Percentiles rank a stretch among this genome's conserved stretches.
phyloP scores from a whole-genome alignment of 1,284 basidiomycete species.

The Naganishia liquefaciens region DNA sequence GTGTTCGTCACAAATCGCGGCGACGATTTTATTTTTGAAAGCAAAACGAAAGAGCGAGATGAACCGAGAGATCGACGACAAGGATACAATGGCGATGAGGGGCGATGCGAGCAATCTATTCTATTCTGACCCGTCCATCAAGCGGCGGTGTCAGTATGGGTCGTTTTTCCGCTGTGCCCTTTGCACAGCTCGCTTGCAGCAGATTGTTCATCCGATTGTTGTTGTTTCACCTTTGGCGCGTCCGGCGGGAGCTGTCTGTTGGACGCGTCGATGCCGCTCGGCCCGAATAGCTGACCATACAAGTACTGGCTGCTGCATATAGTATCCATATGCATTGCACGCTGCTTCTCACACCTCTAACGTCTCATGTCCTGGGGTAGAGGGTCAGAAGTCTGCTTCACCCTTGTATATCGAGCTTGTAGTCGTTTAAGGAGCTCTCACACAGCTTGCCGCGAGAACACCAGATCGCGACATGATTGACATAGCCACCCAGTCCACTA shows the following conservation, averaged over 20 bases:
- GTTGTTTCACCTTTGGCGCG: conserved; percentile 11
- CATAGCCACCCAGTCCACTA: no score
- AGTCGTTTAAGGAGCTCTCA: no score
- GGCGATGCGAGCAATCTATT: neutral
- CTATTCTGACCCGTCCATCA: neutral
- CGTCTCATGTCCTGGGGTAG: no score
- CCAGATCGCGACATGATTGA: no score
- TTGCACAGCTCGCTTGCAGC: conserved; percentile 10
- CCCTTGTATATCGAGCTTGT: no score
- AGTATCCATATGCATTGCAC: neutral
- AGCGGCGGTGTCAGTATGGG: neutral
- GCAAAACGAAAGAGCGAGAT: conserved; percentile 12
- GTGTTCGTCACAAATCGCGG: conserved; percentile 5
- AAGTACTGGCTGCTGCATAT: neutral
- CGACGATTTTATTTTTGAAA: conserved; percentile 1
- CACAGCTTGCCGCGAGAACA: no score
- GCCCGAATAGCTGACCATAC: neutral
- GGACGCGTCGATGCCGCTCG: neutral
- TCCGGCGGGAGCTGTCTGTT: conserved; percentile 1
- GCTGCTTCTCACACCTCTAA: no score
- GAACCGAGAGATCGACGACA: neutral
- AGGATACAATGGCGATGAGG: neutral
- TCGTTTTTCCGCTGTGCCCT: neutral
- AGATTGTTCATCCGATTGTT: conserved; percentile 12
- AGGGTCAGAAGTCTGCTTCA: no score